Base-by-base conservation (phyloP, 768 basidiomycete species). In the Boletellus ananiceps region DNA sequence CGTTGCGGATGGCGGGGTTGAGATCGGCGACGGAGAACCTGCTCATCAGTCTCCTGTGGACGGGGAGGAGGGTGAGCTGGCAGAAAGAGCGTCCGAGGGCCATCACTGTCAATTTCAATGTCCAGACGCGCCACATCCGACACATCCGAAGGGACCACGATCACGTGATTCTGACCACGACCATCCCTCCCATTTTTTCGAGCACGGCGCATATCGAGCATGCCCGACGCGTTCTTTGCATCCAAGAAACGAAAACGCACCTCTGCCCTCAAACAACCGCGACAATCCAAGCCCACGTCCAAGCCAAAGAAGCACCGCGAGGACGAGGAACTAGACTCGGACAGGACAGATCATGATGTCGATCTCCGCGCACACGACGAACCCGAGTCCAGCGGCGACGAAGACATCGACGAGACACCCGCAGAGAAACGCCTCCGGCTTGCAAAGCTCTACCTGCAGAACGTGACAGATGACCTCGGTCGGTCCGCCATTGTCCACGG, bases 381-480 rank as follows among this genome's bases (percentile, higher is more conserved):
- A 52, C 75, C 69, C 14, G 78, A 75, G 3, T 76, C 72, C 23
- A 88, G 86, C 57, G 87, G 81, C 6, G 91, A 93, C 36, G 93
- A 96, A 58, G 85, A 93, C 57, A 80, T 84, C 55, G 74, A 83
- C 55, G 95, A 97, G 71, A 95, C 93, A 5, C 90, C 93, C 2
- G 93, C 92, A 0, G 84, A 93, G 74, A 99, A 98, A 70, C 74
- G 96, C 51, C 74, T 99, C 16, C 73, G 96, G 50, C 71, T 99
- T 34, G 94, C 95, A 5, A 88, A 93, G 66, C 67, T 95, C 54
- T 97, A 98, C 67, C 73, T 99, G 35, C 83, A 92, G 52, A 84
- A 77, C 53, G 83, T 98, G 13, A 89, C 89, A 66, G 81, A 85
- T 51, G 81, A 78, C 33, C 67, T 94, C 25, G 74, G 85, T 81